Conservation (phyloP, 495 filamentous ascomycete species). For the Aspergillus haitiensis region DNA sequence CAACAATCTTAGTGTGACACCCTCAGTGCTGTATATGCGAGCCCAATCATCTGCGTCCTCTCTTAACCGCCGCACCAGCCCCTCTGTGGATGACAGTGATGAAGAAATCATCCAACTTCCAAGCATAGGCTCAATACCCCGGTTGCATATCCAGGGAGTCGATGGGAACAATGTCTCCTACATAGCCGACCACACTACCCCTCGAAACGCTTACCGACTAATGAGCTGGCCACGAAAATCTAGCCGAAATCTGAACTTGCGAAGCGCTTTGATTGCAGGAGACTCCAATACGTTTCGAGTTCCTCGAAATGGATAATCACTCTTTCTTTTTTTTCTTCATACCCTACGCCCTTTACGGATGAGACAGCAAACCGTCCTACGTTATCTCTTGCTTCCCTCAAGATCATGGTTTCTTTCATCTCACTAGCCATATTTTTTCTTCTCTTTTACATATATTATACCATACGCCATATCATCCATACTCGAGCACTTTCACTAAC, state of each 20-base stretch:
- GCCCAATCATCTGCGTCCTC: slow-evolving; percentile 36
- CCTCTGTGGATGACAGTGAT: slow-evolving; percentile 36
- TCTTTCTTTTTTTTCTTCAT: neutral
- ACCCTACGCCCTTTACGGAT: neutral
- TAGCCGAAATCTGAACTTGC: neutral
- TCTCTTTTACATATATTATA: neutral
- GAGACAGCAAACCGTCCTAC: too few relatives aligned
- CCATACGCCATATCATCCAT: too few relatives aligned
- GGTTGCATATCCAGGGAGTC: slow-evolving; percentile 38
- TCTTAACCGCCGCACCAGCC: slow-evolving; percentile 25
- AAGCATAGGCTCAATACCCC: slow-evolving; percentile 29
- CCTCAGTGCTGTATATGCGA: slow-evolving; percentile 42
- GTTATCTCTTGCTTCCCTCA: neutral
- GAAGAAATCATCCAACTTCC: slow-evolving; percentile 44
- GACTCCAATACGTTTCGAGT: neutral
- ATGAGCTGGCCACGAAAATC: slow-evolving; percentile 38
- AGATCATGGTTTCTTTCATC: neutral
- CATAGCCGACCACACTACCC: slow-evolving; percentile 32
- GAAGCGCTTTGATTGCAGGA: slow-evolving; percentile 5
- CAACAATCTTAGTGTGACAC: slow-evolving; percentile 19
- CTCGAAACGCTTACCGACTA: slow-evolving; percentile 33
- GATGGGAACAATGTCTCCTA: slow-evolving; percentile 44
- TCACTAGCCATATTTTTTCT: neutral
- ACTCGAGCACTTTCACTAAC: neutral
- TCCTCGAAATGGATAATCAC: neutral